Evolutionary conservation across 441 rosid species (phyloP).

Genomic region (Eruca vesicaria): DNA sequence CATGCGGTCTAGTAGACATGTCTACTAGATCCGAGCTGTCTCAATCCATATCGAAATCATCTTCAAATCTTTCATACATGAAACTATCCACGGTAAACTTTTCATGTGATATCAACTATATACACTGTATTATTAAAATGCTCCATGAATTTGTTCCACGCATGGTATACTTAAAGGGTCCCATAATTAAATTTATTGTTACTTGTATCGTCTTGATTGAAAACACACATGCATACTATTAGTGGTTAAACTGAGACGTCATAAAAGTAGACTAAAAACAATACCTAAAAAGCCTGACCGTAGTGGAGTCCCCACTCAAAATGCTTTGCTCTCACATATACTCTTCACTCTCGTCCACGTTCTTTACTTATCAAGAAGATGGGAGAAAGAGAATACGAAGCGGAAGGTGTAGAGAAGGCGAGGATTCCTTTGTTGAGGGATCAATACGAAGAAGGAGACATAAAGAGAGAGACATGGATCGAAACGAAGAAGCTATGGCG

Average conservation of each 20-base stretch:
- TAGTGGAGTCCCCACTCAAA: background rate
- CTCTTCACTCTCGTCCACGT: background rate
- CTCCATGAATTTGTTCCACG: background rate
- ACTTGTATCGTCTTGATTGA: background rate
- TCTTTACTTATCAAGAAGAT: background rate
- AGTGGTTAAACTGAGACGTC: background rate
- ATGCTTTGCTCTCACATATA: background rate
- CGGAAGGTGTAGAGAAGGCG: background rate
- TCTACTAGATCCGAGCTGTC: too few relatives aligned
- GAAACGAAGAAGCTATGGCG: background rate
- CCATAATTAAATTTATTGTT: too few relatives aligned
- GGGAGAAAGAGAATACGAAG: background rate
- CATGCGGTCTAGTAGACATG: too few relatives aligned
- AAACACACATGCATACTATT: background rate
- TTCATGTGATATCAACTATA: background rate
- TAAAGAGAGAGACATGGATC: background rate
- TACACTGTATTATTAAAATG: background rate
- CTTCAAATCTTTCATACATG: too few relatives aligned
- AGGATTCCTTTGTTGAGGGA: background rate
- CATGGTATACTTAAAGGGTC: too few relatives aligned
- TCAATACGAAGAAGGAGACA: background rate
- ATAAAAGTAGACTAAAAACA: background rate
- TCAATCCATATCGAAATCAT: too few relatives aligned
- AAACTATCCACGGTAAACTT: too few relatives aligned
- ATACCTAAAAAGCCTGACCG: background rate